These are phyloP conservation scores for Dunaliella primolecta DNA, from an alignment of 139 green algal species.

Conservation along the genomic window DNA sequence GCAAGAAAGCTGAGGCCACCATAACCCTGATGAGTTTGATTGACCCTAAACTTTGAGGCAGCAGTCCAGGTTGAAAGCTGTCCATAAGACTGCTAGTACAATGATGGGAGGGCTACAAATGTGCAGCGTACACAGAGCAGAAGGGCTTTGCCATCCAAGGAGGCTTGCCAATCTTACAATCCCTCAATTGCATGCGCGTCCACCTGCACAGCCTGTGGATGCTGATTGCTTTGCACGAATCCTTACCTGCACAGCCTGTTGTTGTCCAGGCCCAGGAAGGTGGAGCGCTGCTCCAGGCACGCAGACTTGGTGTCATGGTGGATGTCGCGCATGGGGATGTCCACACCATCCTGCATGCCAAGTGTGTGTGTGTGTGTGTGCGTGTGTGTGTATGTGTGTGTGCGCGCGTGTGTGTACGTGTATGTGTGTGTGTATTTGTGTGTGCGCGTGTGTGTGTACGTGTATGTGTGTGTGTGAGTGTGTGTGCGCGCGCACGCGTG, in stretches of 20 bases:
- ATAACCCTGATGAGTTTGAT: too few species aligned
- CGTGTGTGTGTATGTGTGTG: background rate
- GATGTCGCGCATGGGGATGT: conserved; percentile 74
- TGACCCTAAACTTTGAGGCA: too few species aligned
- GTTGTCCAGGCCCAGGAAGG: conserved; percentile 85
- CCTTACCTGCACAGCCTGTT: conserved; percentile 77
- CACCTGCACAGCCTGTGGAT: too few species aligned
- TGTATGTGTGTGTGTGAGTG: too few species aligned
- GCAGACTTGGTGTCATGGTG: conserved; percentile 71
- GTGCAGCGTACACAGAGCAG: background rate
- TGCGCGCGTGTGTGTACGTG: background rate
- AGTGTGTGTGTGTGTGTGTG: background rate
- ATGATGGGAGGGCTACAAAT: background rate
- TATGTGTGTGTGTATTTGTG: background rate
- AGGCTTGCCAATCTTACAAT: background rate
- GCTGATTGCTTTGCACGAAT: too few species aligned
- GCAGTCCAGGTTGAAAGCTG: too few species aligned
- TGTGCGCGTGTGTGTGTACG: background rate
- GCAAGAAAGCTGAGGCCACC: too few species aligned
- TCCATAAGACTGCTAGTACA: too few species aligned
- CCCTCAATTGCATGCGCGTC: too few species aligned
- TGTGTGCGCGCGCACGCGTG: too few species aligned
- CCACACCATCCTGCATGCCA: conserved; percentile 57
- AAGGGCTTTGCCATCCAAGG: too few species aligned
- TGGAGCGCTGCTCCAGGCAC: conserved; percentile 66